Evolutionary conservation across 257 asterid genomes (phyloP).

Genomic region (Fraxinus pennsylvanica): DNA sequence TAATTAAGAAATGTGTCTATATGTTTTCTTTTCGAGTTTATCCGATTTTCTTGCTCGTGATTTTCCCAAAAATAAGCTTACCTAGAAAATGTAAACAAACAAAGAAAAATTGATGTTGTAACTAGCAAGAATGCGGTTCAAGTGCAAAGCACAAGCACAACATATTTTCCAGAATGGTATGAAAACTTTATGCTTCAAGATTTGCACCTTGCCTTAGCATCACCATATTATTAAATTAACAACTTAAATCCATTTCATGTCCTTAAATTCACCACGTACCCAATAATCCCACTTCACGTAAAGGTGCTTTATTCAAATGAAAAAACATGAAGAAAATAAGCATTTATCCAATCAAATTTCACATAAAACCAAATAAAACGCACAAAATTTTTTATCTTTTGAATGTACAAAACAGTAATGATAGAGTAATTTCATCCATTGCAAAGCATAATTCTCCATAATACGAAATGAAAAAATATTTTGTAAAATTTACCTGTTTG

Average conservation of each 20-base stretch:
- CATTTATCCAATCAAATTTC: background rate
- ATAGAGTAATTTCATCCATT: background rate
- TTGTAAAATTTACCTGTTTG: constrained; percentile 59
- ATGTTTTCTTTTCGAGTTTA: background rate
- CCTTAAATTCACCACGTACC: background rate
- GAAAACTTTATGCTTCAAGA: background rate
- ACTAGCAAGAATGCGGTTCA: background rate
- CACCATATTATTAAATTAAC: background rate
- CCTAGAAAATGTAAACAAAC: background rate
- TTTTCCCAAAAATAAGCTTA: background rate
- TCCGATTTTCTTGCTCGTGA: background rate
- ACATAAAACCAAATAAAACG: background rate
- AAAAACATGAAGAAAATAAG: background rate
- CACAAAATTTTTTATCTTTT: background rate
- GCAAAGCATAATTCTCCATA: background rate
- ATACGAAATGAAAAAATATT: background rate
- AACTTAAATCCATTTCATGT: background rate
- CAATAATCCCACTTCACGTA: background rate
- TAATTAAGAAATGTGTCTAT: no score
- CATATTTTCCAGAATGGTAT: background rate
- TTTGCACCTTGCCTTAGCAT: background rate
- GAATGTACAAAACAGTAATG: background rate
- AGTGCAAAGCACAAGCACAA: background rate
- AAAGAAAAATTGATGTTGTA: background rate
- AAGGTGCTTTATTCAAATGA: background rate